Percentiles rank a stretch among this genome's conserved stretches.
phyloP scores from a whole-genome alignment of 116 monocot genomes.

The Dioscorea cayenensis region DNA sequence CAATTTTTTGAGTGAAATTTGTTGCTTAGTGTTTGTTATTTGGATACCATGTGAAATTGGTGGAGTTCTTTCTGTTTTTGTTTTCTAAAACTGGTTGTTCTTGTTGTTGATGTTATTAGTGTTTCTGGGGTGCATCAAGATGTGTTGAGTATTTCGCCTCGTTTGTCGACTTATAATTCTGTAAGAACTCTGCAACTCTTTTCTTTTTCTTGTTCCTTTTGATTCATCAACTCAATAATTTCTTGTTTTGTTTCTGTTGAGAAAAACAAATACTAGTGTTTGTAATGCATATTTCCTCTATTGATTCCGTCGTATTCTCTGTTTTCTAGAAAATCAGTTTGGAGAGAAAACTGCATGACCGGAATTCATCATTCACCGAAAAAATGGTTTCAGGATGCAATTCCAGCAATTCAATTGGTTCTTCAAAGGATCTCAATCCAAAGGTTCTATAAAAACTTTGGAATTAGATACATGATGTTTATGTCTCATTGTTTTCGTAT shows the following conservation, averaged over 20 bases:
- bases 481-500: not conserved
- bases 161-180: not conserved
- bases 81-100: not conserved
- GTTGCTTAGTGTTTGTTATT: no score
- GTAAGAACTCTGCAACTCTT: slow-evolving; percentile 1
- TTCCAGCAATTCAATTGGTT: not conserved
- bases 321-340: not conserved
- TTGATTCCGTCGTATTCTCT: not conserved
- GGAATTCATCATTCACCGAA: slow-evolving; percentile 1
- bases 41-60: not conserved
- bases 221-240: no score
- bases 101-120: not conserved
- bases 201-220: no score
- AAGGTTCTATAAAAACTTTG: not conserved
- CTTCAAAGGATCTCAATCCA: not conserved
- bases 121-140: not conserved
- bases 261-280: no score
- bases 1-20: no score
- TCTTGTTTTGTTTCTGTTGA: no score
- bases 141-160: slow-evolving; percentile 1
- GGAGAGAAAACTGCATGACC: slow-evolving; percentile 12
- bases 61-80: not conserved
- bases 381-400: not conserved
- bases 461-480: no score
- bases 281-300: not conserved